Evolutionary conservation across 2,329 filamentous ascomycete species (phyloP).

Genomic region (Cadophora sp.): DNA sequence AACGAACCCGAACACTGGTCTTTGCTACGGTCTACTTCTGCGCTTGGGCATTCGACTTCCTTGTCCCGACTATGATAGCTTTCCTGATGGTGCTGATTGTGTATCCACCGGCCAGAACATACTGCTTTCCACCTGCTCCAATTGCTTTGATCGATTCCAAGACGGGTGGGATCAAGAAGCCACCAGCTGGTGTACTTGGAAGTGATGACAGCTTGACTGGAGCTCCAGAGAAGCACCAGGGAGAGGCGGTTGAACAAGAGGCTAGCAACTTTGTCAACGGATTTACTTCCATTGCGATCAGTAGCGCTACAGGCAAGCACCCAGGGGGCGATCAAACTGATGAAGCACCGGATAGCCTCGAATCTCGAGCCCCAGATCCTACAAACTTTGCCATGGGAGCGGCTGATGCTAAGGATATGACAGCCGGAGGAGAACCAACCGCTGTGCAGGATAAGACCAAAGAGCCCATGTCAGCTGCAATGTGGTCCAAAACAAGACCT

Average conservation of each 20-base stretch:
- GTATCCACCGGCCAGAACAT: slow-evolving; percentile 64
- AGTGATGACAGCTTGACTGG: slow-evolving; percentile 81
- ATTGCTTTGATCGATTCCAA: slow-evolving; percentile 73
- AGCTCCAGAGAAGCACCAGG: slow-evolving; percentile 82
- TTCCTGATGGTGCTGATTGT: slow-evolving; percentile 70
- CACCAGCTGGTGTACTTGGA: slow-evolving; percentile 75
- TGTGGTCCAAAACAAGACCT: slow-evolving; percentile 79
- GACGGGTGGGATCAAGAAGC: slow-evolving; percentile 79
- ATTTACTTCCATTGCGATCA: slow-evolving; percentile 74
- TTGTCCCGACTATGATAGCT: slow-evolving; percentile 65
- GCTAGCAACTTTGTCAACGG: slow-evolving; percentile 81
- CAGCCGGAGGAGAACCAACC: slow-evolving; percentile 56
- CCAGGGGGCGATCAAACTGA: slow-evolving; percentile 61
- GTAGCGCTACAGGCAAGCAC: slow-evolving; percentile 78
- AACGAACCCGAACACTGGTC: slow-evolving; percentile 68
- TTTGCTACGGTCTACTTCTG: slow-evolving; percentile 64
- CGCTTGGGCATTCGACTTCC: slow-evolving; percentile 77
- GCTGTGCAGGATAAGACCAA: slow-evolving; percentile 76
- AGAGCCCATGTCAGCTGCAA: slow-evolving; percentile 75
- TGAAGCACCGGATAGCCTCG: slow-evolving; percentile 44
- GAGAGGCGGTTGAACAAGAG: slow-evolving; percentile 83
- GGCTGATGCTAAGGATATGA: slow-evolving; percentile 57
- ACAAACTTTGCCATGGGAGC: slow-evolving; percentile 60
- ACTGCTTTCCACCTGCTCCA: slow-evolving; percentile 80
- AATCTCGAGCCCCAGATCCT: slow-evolving; percentile 65